Percentiles rank a stretch among this genome's conserved stretches.
Evolutionary conservation across 2,329 filamentous ascomycete genomes (phyloP).

Genomic region (Fusarium coffeatum): DNA sequence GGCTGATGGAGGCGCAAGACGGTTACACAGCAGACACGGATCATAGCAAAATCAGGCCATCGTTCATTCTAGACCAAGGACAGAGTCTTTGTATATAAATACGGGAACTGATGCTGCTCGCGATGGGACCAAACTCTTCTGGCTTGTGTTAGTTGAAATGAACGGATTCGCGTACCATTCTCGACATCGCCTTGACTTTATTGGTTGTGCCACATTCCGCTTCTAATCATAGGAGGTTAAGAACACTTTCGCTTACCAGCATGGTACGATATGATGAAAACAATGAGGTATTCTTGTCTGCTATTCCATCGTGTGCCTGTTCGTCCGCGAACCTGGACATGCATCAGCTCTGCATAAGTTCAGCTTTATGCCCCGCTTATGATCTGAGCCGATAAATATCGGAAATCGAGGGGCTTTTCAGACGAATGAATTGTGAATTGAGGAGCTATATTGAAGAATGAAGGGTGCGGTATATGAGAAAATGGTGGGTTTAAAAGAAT

Average conservation of each 20-base stretch:
- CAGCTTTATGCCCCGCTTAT: slow-evolving; percentile 36
- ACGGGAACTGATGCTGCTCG: slow-evolving; percentile 3
- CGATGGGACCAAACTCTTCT: background rate
- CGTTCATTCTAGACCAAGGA: slow-evolving; percentile 26
- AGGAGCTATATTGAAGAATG: slow-evolving; percentile 12
- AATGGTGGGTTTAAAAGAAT: slow-evolving; percentile 4
- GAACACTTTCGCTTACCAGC: background rate
- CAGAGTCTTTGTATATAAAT: background rate
- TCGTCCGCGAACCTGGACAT: slow-evolving; percentile 3
- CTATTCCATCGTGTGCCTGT: slow-evolving; percentile 2
- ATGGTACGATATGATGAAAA: background rate
- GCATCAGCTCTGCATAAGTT: slow-evolving; percentile 25
- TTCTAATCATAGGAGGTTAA: background rate
- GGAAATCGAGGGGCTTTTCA: slow-evolving; percentile 30
- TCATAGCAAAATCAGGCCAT: slow-evolving; percentile 29
- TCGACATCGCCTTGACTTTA: background rate
- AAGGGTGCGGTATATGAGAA: slow-evolving; percentile 33
- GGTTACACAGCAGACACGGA: slow-evolving; percentile 27
- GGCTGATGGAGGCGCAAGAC: background rate
- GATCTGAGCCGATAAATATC: slow-evolving; percentile 44
- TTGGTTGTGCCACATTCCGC: background rate
- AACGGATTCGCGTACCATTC: slow-evolving; percentile 1
- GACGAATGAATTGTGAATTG: slow-evolving; percentile 7
- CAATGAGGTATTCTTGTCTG: background rate
- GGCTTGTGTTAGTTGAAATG: slow-evolving; percentile 12